Evolutionary conservation across 176 grass and related monocot species (phyloP), one percentile per base, ranked within the genome.

Genomic region (Oryza australiensis): DNA sequence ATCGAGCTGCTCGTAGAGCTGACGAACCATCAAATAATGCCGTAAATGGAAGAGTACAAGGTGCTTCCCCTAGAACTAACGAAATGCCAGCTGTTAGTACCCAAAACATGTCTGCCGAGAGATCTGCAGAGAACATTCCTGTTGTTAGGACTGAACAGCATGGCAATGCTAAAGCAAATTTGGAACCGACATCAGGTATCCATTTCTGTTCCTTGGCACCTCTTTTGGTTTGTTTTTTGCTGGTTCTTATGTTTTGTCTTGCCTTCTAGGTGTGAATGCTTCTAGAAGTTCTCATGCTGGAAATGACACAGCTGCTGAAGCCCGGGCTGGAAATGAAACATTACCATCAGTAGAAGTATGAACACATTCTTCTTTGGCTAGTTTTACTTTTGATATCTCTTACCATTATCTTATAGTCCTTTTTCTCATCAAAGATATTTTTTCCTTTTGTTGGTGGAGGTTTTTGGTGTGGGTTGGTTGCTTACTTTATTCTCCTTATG

Each of bases 331-430:
- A 65, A 88, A 79, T 83, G 91, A 99, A 73, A 51, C 63, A 51
- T 80, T 91, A 29, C 83, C 80, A 29, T 78, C 79, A 51, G 23
- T 77, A 38, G 96, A 92, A 87, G 96, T 99, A 93, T 79, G 59
- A 62, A 40, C 12, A 9, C 48, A 80, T 34, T n/a, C 62, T 66
- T 51, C 10, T 24, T 12, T 1, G 41, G n/a, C 62, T 43, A n/a
- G 27, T 28, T 78, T 62, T 73, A 81, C 22, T 46, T 43, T 77
- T 42, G 26, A 66, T 35, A 18, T 76, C 37, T 66, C 11, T 30
- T 27, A n/a, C 2, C 49, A 45, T 82, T 57, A 16, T 74, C 41
- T 29, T 33, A 11, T 66, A n/a, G 10, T 67, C 27, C 22, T 75
- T 70, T 35, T 66, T 22, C 8, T 5, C 26, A 27, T 27, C 13